Conservation (phyloP, 2,329 filamentous ascomycete genomes). For the Penicillium sclerotigenum region DNA sequence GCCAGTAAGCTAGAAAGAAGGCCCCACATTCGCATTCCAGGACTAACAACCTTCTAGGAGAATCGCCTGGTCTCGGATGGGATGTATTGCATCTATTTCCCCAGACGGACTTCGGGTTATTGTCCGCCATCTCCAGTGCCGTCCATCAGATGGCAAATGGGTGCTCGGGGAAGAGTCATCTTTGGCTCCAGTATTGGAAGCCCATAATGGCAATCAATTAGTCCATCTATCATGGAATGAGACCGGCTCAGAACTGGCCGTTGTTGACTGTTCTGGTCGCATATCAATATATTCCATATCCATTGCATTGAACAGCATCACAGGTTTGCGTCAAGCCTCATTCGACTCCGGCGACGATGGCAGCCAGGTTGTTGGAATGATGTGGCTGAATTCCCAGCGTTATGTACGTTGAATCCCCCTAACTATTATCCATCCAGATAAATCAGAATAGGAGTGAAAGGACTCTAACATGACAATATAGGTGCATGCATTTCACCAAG, state of each 20-base stretch:
- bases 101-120: constrained; percentile 68
- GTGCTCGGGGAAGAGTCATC: constrained; percentile 68
- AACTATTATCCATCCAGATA: not conserved
- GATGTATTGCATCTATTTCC: constrained; percentile 78
- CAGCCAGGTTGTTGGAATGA: constrained; percentile 74
- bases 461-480: constrained; percentile 17
- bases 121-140: constrained; percentile 68
- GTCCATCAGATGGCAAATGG: constrained; percentile 70
- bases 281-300: constrained; percentile 71
- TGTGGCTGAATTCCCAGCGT: constrained; percentile 70
- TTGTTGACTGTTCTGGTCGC: constrained; percentile 75
- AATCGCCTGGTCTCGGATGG: constrained; percentile 83
- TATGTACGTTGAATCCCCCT: constrained; percentile 34
- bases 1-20: constrained; percentile 62
- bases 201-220: constrained; percentile 63
- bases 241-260: constrained; percentile 72
- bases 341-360: constrained; percentile 71
- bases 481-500: constrained; percentile 53
- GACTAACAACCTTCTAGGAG: constrained; percentile 53
- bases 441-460: not conserved
- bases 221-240: constrained; percentile 82
- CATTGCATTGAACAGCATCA: constrained; percentile 70
- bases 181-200: constrained; percentile 59
- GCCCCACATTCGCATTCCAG: not conserved
- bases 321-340: constrained; percentile 59